Conservation (phyloP, 2,329 filamentous ascomycete species). For the Aureobasidium leucospermi region DNA sequence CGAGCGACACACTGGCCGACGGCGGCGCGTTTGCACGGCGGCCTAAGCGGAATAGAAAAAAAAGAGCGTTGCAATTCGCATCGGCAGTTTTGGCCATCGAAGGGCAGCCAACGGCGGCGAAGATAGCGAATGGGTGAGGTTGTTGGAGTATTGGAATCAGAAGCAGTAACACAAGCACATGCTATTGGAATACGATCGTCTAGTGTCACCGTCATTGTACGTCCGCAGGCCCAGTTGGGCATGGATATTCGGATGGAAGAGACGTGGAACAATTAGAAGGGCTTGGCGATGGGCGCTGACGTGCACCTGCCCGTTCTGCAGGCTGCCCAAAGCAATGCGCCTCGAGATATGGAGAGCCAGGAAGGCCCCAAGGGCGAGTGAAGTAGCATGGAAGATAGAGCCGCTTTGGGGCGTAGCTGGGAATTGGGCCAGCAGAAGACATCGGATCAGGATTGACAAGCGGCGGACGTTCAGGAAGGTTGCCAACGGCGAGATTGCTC, state of each 20-base stretch:
- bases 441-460: neutral
- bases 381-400: neutral
- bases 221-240: neutral
- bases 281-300: neutral
- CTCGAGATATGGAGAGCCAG: neutral
- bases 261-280: neutral
- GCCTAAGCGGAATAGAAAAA: neutral
- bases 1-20: neutral
- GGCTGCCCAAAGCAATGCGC: neutral
- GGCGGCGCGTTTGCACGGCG: conserved; percentile 2
- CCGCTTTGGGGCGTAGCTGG: neutral
- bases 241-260: conserved; percentile 3
- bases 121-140: neutral
- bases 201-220: conserved; percentile 9
- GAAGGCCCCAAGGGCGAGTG: neutral
- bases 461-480: neutral
- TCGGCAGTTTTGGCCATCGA: conserved; percentile 6
- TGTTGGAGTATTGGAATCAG: neutral
- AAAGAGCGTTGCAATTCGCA: conserved; percentile 9
- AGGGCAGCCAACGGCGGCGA: neutral
- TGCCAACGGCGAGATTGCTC: conserved; percentile 1
- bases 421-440: neutral
- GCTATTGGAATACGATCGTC: conserved; percentile 10
- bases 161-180: conserved; percentile 5
- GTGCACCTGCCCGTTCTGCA: neutral